Evolutionary conservation across 441 rosid species (phyloP).

Genomic region (Pelargonium cotyledonis): DNA sequence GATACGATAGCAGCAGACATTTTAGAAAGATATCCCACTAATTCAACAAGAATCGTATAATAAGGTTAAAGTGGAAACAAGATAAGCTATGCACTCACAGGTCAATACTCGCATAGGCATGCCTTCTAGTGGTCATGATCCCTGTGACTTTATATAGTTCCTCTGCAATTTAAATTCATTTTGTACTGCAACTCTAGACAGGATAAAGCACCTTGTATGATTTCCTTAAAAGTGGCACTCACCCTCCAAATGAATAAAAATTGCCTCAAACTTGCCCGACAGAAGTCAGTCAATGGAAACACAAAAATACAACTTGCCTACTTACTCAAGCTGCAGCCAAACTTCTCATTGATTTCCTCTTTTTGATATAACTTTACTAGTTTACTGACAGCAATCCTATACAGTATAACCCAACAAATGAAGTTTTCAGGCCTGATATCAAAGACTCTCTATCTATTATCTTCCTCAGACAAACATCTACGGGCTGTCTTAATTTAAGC

Average conservation of each 20-base stretch:
- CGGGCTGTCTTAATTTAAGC: neutral
- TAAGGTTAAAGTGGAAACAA: neutral
- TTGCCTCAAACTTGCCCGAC: neutral
- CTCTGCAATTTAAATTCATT: neutral
- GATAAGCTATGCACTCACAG: neutral
- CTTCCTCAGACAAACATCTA: neutral
- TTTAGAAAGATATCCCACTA: no score
- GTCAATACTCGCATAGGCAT: neutral
- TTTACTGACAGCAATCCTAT: neutral
- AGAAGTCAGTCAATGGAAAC: neutral
- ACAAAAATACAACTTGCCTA: neutral
- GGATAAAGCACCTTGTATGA: neutral
- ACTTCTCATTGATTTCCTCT: neutral
- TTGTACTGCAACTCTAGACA: neutral
- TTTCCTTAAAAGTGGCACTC: neutral
- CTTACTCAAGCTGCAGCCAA: neutral
- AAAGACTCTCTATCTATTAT: neutral
- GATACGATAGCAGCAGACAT: no score
- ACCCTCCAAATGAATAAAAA: neutral
- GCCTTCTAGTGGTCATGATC: neutral
- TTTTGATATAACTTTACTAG: neutral
- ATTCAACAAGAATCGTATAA: no score
- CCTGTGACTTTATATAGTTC: neutral
- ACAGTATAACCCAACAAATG: neutral
- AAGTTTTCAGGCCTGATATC: neutral